These are phyloP conservation scores for Salisapilia sapeloensis DNA, from an alignment of 352 stramenopile genomes.

Conservation along the genomic window DNA sequence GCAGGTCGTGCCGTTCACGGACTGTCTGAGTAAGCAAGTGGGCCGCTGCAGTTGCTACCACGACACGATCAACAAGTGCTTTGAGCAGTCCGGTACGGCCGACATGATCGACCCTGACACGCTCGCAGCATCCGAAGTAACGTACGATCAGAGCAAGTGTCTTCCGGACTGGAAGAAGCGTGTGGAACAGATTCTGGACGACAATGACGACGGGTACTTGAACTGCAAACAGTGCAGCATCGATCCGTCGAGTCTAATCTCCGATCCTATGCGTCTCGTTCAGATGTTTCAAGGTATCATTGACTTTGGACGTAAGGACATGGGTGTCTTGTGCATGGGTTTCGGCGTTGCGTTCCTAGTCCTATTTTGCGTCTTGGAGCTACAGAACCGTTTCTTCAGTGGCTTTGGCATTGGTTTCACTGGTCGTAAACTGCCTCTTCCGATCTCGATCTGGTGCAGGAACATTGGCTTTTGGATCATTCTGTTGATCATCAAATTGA, in stretches of 20 bases:
- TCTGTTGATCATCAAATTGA: conserved; percentile 6
- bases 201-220: conserved; percentile 2
- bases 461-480: conserved; percentile 12
- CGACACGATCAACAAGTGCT: conserved; percentile 21
- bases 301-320: conserved; percentile 5
- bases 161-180: conserved; percentile 4
- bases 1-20: conserved; percentile 8
- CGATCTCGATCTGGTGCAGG: conserved; percentile 6
- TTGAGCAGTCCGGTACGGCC: conserved; percentile 6
- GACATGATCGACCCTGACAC: conserved; percentile 1
- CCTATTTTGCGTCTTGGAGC: conserved; percentile 6
- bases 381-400: conserved; percentile 5
- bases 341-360: conserved; percentile 3
- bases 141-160: conserved; percentile 6
- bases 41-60: conserved; percentile 29
- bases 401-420: conserved; percentile 8
- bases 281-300: conserved; percentile 1
- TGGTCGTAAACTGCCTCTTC: conserved; percentile 6
- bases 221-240: conserved; percentile 9
- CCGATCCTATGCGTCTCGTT: conserved; percentile 1
- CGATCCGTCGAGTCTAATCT: conserved; percentile 1
- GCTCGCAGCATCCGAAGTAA: not conserved
- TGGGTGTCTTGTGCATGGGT: conserved; percentile 3
- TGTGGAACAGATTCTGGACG: conserved; percentile 3
- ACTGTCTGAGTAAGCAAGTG: conserved; percentile 17